A percentile compares a stretch with the other conserved stretches of the same genome.
Evolutionary conservation across 768 basidiomycete species (phyloP).

Genomic region (Lactifluus pinguis): DNA sequence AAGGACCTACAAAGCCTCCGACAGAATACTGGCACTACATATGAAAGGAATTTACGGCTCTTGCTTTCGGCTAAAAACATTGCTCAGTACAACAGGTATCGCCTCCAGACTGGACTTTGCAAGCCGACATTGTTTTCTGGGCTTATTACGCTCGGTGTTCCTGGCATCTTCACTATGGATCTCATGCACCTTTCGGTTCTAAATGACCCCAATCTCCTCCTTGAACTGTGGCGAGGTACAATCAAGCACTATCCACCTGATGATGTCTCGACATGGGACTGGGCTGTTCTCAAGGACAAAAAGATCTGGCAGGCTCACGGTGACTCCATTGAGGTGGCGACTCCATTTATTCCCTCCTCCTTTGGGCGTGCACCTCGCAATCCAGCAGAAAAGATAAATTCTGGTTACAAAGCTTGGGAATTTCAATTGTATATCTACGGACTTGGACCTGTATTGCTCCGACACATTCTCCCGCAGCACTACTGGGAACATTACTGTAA

Average conservation of each 20-base stretch:
- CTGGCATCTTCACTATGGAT: background rate
- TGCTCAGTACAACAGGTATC: background rate
- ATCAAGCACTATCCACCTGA: background rate
- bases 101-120: background rate
- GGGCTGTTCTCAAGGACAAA: background rate
- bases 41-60: background rate
- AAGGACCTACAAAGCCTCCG: background rate
- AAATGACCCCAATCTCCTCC: background rate
- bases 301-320: background rate
- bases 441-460: conserved; percentile 23
- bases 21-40: background rate
- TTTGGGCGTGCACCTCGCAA: conserved; percentile 26
- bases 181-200: background rate
- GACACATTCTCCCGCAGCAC: conserved; percentile 18
- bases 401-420: conserved; percentile 28
- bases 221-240: background rate
- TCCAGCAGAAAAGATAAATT: conserved; percentile 32
- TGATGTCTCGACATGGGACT: background rate
- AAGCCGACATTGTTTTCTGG: background rate
- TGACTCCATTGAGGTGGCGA: background rate
- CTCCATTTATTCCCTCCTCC: background rate
- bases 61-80: background rate
- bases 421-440: conserved; percentile 21
- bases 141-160: background rate
- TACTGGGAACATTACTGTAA: conserved; percentile 26